Base-by-base conservation (phyloP, 2,329 filamentous ascomycete genomes). In the Blumeriella jaapii region DNA sequence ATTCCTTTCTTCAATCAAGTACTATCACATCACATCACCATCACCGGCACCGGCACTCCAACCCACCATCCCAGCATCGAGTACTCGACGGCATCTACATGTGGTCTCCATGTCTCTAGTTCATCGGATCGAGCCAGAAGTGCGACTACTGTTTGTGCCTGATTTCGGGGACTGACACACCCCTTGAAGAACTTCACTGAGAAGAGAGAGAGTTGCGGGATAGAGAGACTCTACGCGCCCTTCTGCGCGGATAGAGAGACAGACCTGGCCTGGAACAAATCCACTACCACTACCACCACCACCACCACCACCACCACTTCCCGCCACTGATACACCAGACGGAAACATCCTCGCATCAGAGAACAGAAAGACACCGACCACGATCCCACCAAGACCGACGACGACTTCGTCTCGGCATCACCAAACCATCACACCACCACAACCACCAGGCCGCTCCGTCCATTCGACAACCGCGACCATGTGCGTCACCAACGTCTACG, bases 401-500 rank as follows among this genome's bases (percentile, higher is more conserved):
- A 36, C 34, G 31, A 41, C 18, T 23, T 31, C 14, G 33, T 23
- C 20, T 39, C 33, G 36, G 36, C 24, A 31, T 23, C 32, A 15
- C 33, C 36, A 12, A 5, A 23, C 24, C 13, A 35, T 27, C 29
- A 39, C 23, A 29, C 26, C 22, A 41, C 23, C 39, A 39, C 38
- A 29, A 27, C 41, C 29, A 48, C 7, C 32, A 30, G 24, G 36
- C 34, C 13, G 18, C 40, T 30, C 42, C 50, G 29, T 47, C 42
- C 41, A 27, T 24, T 10, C 4, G 2, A 28, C 44, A 40, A 51
- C 52, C 46, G 48, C 50, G 59, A 62, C 57, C 31, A 71, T 71
- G 68, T 71, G 68, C 55, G 60, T 61, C 42, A 64, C 60, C 40
- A 59, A 67, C 47, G 44, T 64, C 32, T 67, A 61, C 57, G 57